A percentile compares a stretch with the other conserved stretches of the same genome.
phyloP scores from a whole-genome alignment of 208 protist genomes.

The Leishmania turanica region DNA sequence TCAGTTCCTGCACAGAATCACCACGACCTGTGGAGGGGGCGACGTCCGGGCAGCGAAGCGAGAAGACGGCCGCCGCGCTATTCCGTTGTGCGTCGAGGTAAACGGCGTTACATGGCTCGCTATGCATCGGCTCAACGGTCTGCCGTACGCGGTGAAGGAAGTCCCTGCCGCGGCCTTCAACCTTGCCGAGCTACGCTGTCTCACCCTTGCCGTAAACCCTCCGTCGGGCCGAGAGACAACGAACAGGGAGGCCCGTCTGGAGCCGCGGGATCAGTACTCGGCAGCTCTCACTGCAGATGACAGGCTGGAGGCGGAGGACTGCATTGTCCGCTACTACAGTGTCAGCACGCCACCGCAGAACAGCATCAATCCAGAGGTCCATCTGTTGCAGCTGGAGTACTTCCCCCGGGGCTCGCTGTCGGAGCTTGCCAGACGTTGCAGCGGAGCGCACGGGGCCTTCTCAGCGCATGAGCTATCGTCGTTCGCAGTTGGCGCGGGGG shows the following conservation, averaged over 20 bases:
- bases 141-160: constrained; percentile 74
- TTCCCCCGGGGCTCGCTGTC: constrained; percentile 56
- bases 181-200: constrained; percentile 15
- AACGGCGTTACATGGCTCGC: constrained; percentile 74
- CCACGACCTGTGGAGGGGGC: not conserved
- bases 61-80: not conserved
- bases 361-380: constrained; percentile 26
- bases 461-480: not conserved
- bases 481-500: not conserved
- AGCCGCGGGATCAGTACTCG: not conserved
- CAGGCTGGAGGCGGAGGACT: constrained; percentile 30
- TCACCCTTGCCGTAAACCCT: constrained; percentile 13
- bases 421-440: constrained; percentile 31
- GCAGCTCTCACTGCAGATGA: constrained; percentile 4
- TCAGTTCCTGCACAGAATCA: constrained; percentile 55
- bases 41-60: constrained; percentile 12
- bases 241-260: not conserved
- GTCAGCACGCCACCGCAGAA: constrained; percentile 21
- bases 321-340: constrained; percentile 57
- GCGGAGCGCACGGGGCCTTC: not conserved
- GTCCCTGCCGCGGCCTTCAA: constrained; percentile 34
- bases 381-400: constrained; percentile 74
- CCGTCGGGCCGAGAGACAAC: too few relatives aligned
- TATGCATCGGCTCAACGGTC: constrained; percentile 47
- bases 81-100: constrained; percentile 39